Percentiles rank a stretch among this genome's conserved stretches.
Conservation (phyloP, 176 grass and related monocot species). For the Cenchrus purpureus region DNA sequence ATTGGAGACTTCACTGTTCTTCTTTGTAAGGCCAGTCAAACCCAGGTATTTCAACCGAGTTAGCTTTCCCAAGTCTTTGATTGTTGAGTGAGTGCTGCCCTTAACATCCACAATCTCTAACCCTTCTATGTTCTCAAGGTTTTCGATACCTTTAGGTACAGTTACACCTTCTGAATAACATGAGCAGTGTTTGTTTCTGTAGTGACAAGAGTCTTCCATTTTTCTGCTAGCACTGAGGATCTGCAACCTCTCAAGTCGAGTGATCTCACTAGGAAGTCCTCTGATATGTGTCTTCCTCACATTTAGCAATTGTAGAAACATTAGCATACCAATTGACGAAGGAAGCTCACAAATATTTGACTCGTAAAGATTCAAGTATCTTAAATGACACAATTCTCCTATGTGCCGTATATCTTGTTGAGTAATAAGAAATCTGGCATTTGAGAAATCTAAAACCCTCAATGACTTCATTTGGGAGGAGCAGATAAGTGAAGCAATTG, state of each 20-base stretch:
- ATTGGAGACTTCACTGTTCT: neutral
- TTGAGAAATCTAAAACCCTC: conserved; percentile 7
- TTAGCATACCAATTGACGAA: conserved; percentile 4
- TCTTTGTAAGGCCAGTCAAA: neutral
- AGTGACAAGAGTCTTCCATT: neutral
- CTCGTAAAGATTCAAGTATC: conserved; percentile 4
- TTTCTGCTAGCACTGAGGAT: neutral
- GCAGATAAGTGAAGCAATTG: neutral
- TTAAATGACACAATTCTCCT: neutral
- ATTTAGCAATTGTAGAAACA: neutral
- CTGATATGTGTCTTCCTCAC: neutral
- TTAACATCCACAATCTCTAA: conserved; percentile 3
- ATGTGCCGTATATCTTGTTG: neutral
- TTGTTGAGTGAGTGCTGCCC: neutral
- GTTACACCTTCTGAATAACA: neutral
- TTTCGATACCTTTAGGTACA: neutral
- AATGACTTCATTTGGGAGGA: neutral
- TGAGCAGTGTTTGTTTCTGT: neutral
- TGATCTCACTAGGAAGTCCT: neutral
- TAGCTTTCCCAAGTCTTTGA: conserved; percentile 2
- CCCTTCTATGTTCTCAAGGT: neutral
- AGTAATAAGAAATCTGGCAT: neutral
- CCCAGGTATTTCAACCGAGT: neutral
- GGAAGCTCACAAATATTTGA: conserved; percentile 17
- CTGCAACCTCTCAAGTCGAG: neutral